Conservation (phyloP, 768 basidiomycete species). For the Pleurotus djamor region DNA sequence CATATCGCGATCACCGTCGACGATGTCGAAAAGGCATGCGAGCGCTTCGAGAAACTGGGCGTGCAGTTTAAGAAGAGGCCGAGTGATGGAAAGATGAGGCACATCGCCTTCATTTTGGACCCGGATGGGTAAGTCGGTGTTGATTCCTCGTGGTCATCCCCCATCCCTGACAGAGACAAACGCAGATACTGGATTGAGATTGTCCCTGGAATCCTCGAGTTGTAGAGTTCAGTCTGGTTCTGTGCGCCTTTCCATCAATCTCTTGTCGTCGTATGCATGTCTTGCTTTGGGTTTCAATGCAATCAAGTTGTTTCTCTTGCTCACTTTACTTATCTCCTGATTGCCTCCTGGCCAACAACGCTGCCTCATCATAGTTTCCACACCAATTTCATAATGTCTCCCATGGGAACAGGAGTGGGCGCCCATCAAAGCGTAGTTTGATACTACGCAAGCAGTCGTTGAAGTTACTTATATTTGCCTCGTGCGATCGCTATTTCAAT, state of each 20-base stretch:
- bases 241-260: background rate
- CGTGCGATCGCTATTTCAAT: background rate
- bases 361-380: no score
- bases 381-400: no score
- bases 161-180: background rate
- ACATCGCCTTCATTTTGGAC: constrained; percentile 84
- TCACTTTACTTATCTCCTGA: no score
- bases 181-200: constrained; percentile 62
- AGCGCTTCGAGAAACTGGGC: constrained; percentile 74
- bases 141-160: background rate
- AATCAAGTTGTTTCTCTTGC: background rate
- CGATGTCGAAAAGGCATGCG: constrained; percentile 80
- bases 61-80: constrained; percentile 88
- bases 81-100: constrained; percentile 81
- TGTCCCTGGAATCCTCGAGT: constrained; percentile 29
- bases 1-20: constrained; percentile 89
- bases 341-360: no score
- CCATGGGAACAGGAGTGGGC: no score
- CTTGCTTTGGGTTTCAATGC: background rate
- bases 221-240: constrained; percentile 16
- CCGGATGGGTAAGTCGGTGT: constrained; percentile 64
- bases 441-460: no score
- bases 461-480: no score
- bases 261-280: background rate
- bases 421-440: no score